Evolutionary conservation across 164 flowering plant genomes (phyloP).

Genomic region (Vitis amurensis): DNA sequence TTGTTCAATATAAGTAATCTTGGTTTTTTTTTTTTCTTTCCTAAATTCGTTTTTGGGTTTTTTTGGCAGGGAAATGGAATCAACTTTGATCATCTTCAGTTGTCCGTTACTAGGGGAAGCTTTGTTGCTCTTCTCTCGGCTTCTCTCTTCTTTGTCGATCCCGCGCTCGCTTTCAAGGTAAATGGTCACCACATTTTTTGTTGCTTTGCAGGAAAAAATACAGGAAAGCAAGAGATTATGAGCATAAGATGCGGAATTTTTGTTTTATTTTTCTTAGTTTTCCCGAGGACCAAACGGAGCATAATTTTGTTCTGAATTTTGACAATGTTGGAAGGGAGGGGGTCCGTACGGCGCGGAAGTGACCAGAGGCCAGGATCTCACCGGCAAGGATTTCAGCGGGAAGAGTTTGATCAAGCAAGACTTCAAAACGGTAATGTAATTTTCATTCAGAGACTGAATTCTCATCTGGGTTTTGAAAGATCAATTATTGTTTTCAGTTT

Average conservation of each 20-base stretch:
- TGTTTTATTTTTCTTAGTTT: not conserved
- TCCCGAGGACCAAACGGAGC: not conserved
- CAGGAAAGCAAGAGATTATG: no score
- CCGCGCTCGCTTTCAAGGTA: constrained; percentile 89
- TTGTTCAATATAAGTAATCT: not conserved
- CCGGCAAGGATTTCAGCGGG: constrained; percentile 92
- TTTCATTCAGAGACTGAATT: no score
- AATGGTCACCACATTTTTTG: not conserved
- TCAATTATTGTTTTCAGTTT: no score
- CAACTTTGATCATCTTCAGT: no score
- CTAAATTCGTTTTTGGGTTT: not conserved
- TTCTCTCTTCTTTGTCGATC: constrained; percentile 66
- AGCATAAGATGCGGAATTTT: no score
- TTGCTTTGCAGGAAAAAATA: not conserved
- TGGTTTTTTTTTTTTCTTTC: not conserved
- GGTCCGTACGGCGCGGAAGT: constrained; percentile 94
- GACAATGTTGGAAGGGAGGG: constrained; percentile 67
- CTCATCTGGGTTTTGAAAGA: no score
- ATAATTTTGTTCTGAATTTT: constrained; percentile 2
- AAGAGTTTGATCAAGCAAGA: constrained; percentile 86
- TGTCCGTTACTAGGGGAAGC: constrained; percentile 40
- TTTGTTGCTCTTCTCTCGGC: constrained; percentile 62
- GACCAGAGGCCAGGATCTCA: constrained; percentile 91
- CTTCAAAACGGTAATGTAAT: constrained; percentile 73
- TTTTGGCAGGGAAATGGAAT: not conserved